Evolutionary conservation across 352 stramenopile species (phyloP).

Genomic region (Sclerospora graminicola): DNA sequence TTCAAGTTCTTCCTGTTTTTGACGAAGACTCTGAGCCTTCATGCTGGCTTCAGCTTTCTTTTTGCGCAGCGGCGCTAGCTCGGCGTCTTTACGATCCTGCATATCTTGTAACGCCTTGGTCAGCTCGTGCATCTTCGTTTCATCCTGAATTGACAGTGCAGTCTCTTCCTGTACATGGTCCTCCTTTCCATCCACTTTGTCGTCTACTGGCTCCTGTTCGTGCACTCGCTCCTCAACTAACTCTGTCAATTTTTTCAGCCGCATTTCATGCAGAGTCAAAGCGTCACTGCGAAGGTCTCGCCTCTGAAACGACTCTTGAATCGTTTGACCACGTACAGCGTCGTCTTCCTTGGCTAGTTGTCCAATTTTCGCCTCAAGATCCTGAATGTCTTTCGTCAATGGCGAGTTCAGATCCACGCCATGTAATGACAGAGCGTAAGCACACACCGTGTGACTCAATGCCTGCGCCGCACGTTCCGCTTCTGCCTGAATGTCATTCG

Average conservation of each 20-base stretch:
- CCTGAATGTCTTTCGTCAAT: constrained; percentile 37
- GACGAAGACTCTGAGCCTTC: constrained; percentile 20
- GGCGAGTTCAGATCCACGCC: constrained; percentile 30
- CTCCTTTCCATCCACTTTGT: constrained; percentile 10
- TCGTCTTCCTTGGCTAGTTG: constrained; percentile 33
- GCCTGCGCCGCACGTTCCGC: constrained; percentile 26
- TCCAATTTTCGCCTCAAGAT: constrained; percentile 37
- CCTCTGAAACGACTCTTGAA: constrained; percentile 69
- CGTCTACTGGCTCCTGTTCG: constrained; percentile 20
- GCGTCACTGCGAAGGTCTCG: constrained; percentile 67
- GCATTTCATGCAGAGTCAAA: constrained; percentile 34
- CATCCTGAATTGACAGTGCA: constrained; percentile 12
- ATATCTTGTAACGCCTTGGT: constrained; percentile 26
- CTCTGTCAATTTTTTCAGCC: constrained; percentile 28
- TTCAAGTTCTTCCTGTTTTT: constrained; percentile 42
- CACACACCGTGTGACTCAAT: constrained; percentile 41
- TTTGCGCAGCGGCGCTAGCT: constrained; percentile 21
- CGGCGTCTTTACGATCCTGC: constrained; percentile 26
- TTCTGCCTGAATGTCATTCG: constrained; percentile 21
- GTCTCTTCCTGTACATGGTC: constrained; percentile 8
- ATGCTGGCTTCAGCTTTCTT: constrained; percentile 15
- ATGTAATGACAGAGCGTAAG: constrained; percentile 36
- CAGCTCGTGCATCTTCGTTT: constrained; percentile 27
- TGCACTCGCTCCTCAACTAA: constrained; percentile 31
- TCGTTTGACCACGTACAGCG: constrained; percentile 51